A percentile compares a stretch with the other conserved stretches of the same genome.
These are phyloP conservation scores for Elaeagnus macrophylla DNA, from an alignment of 306 rosid species.

Conservation along the genomic window DNA sequence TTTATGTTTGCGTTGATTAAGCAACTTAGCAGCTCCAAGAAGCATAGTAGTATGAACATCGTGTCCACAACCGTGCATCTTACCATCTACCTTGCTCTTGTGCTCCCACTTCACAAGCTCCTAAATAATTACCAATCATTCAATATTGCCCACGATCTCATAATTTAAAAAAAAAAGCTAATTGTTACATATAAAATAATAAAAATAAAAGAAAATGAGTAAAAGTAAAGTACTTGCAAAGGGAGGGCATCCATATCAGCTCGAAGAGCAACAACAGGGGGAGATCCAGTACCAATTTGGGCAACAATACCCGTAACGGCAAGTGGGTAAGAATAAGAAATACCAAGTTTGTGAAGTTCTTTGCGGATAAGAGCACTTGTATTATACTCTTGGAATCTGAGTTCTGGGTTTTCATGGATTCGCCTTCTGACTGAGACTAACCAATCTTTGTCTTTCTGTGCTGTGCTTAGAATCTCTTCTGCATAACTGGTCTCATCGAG, in stretches of 20 bases:
- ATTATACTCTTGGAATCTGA: slow-evolving; percentile 49
- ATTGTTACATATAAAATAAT: neutral
- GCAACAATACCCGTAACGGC: slow-evolving; percentile 47
- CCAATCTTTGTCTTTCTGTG: slow-evolving; percentile 47
- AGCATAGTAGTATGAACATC: slow-evolving; percentile 75
- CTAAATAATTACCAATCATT: slow-evolving; percentile 17
- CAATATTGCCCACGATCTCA: neutral
- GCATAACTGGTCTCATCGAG: slow-evolving; percentile 19
- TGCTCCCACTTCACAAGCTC: slow-evolving; percentile 75
- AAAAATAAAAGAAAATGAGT: neutral
- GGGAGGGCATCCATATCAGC: slow-evolving; percentile 41
- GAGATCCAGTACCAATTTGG: slow-evolving; percentile 27
- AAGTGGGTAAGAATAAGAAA: slow-evolving; percentile 46
- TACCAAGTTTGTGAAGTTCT: slow-evolving; percentile 44
- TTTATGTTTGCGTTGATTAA: slow-evolving; percentile 36
- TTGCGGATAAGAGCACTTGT: slow-evolving; percentile 60
- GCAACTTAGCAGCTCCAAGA: slow-evolving; percentile 71
- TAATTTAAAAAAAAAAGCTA: neutral
- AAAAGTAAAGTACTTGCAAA: slow-evolving; percentile 17
- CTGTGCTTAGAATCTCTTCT: slow-evolving; percentile 32
- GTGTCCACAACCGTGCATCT: slow-evolving; percentile 74
- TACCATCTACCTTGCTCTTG: slow-evolving; percentile 61
- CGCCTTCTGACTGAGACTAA: slow-evolving; percentile 45
- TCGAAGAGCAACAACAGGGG: slow-evolving; percentile 29
- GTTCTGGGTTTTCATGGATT: slow-evolving; percentile 69